Evolutionary conservation across 2,329 filamentous ascomycete species (phyloP).

Genomic region (Xylariaceae sp.): DNA sequence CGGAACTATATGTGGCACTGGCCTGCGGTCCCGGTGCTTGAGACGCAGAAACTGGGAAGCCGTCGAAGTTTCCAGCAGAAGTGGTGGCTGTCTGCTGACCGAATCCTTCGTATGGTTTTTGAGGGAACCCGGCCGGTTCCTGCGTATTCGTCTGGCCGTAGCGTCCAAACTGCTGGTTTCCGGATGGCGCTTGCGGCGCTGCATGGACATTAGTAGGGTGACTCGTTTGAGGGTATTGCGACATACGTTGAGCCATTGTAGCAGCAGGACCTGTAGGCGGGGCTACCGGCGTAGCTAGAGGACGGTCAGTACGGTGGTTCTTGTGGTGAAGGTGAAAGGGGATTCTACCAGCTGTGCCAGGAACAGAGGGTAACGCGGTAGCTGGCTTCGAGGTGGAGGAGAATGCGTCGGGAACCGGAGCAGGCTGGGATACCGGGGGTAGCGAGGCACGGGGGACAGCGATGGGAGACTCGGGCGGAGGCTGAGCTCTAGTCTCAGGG

Average conservation of each 20-base stretch:
- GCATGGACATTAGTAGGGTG: slow-evolving; percentile 39
- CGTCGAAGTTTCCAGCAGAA: slow-evolving; percentile 56
- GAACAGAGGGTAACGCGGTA: slow-evolving; percentile 45
- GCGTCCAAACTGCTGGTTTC: slow-evolving; percentile 69
- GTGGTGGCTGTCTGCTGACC: slow-evolving; percentile 64
- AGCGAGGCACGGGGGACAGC: slow-evolving; percentile 82
- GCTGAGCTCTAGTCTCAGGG: slow-evolving; percentile 89
- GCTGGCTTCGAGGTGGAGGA: slow-evolving; percentile 56
- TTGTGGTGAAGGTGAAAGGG: slow-evolving; percentile 9
- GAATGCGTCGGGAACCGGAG: slow-evolving; percentile 58
- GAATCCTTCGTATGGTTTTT: slow-evolving; percentile 89
- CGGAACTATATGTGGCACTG: slow-evolving; percentile 71
- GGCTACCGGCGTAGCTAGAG: slow-evolving; percentile 34
- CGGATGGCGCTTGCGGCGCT: slow-evolving; percentile 58
- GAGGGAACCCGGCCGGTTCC: slow-evolving; percentile 62
- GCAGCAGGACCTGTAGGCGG: slow-evolving; percentile 34
- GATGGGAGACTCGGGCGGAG: slow-evolving; percentile 85
- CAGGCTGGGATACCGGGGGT: slow-evolving; percentile 68
- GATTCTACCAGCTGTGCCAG: slow-evolving; percentile 37
- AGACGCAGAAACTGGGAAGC: slow-evolving; percentile 59
- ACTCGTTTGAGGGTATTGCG: slow-evolving; percentile 35
- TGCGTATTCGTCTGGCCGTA: slow-evolving; percentile 66
- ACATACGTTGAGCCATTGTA: slow-evolving; percentile 35
- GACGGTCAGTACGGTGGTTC: slow-evolving; percentile 24
- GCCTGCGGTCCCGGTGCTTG: slow-evolving; percentile 60